Conservation (phyloP, 2,329 filamentous ascomycete species). For the Paracamarosporium sp. region DNA sequence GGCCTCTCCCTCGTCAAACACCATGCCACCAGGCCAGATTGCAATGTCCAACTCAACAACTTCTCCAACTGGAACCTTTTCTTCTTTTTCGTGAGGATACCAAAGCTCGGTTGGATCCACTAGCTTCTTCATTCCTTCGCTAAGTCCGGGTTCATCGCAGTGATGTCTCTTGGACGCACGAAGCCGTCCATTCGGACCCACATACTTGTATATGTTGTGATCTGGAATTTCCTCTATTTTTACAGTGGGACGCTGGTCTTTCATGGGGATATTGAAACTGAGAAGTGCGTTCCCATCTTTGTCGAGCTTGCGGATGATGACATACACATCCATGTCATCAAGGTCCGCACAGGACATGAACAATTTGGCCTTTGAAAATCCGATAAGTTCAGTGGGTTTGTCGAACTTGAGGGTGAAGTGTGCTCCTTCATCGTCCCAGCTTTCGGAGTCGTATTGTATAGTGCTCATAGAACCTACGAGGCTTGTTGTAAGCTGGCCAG, state of each 20-base stretch:
- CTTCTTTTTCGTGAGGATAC: conserved; percentile 44
- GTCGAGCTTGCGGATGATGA: conserved; percentile 23
- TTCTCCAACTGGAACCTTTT: conserved; percentile 50
- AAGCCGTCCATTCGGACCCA: conserved; percentile 19
- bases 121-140: conserved; percentile 16
- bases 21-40: conserved; percentile 56
- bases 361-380: background rate
- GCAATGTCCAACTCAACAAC: conserved; percentile 57
- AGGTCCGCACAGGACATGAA: background rate
- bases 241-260: background rate
- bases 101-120: conserved; percentile 20
- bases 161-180: conserved; percentile 23
- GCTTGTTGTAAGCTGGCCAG: conserved; percentile 1
- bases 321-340: conserved; percentile 19
- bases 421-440: no score
- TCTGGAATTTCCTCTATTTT: conserved; percentile 13
- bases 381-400: background rate
- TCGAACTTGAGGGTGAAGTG: conserved; percentile 29
- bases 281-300: conserved; percentile 48
- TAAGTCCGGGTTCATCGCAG: no score
- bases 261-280: conserved; percentile 52
- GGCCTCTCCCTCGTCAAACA: conserved; percentile 52
- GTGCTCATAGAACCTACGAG: background rate
- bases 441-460: background rate
- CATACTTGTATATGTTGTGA: conserved; percentile 18